These are phyloP conservation scores for Lecanoromycetidae sp. DNA, from an alignment of 2,329 filamentous ascomycete genomes.

Conservation along the genomic window DNA sequence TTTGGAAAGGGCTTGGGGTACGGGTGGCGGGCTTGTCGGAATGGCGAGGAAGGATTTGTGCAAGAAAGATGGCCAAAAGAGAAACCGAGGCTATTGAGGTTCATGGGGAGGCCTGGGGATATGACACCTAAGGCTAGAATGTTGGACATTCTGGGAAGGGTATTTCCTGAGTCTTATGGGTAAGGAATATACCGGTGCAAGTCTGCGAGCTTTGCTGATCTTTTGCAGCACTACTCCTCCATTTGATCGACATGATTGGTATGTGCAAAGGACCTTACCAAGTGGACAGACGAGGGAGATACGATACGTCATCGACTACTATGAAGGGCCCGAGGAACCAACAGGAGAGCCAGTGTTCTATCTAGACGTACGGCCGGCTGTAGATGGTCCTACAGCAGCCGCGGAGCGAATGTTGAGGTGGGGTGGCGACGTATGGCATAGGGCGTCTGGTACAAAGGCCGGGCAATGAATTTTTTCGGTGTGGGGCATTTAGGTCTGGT, in stretches of 20 bases:
- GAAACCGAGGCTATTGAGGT: slow-evolving; percentile 66
- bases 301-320: slow-evolving; percentile 95
- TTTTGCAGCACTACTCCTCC: slow-evolving; percentile 58
- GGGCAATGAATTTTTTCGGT: too few relatives aligned
- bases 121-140: slow-evolving; percentile 85
- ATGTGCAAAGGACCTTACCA: slow-evolving; percentile 57
- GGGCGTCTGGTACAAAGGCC: slow-evolving; percentile 61
- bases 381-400: slow-evolving; percentile 67
- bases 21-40: slow-evolving; percentile 62
- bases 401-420: slow-evolving; percentile 75
- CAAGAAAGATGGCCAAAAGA: slow-evolving; percentile 38
- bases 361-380: slow-evolving; percentile 81
- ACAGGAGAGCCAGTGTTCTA: slow-evolving; percentile 90
- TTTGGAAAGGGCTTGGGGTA: slow-evolving; percentile 61
- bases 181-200: slow-evolving; percentile 1
- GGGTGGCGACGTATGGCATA: slow-evolving; percentile 92
- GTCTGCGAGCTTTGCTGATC: slow-evolving; percentile 4
- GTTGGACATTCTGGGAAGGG: slow-evolving; percentile 62
- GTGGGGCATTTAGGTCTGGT: too few relatives aligned
- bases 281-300: slow-evolving; percentile 62
- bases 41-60: slow-evolving; percentile 56
- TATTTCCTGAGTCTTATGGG: slow-evolving; percentile 67
- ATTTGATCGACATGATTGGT: slow-evolving; percentile 98
- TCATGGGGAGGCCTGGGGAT: slow-evolving; percentile 80
- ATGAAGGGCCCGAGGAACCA: slow-evolving; percentile 67